Conservation (phyloP, 1,284 basidiomycete species). For the Heterobasidion occidentale region DNA sequence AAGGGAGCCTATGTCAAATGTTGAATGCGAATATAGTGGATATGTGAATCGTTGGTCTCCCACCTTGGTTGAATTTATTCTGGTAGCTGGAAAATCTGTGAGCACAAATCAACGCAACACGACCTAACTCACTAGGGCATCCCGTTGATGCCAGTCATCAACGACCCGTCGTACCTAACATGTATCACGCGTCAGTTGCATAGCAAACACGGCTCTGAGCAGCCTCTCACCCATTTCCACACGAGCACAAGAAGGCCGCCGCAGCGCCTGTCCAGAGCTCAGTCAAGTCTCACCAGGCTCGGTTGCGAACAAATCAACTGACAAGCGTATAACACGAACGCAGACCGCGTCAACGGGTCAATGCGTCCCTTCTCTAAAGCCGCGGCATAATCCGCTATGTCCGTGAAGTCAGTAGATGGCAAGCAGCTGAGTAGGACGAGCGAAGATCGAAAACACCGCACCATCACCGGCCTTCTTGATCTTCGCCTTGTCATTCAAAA, state of each 20-base stretch:
- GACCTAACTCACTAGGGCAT: constrained; percentile 6
- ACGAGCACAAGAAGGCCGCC: constrained; percentile 11
- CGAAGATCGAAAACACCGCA: background rate
- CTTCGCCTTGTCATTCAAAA: background rate
- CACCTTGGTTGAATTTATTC: constrained; percentile 4
- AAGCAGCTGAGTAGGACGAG: background rate
- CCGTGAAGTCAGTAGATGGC: background rate
- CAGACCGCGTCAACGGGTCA: constrained; percentile 6
- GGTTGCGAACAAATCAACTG: background rate
- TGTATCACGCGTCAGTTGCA: background rate
- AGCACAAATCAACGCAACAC: background rate
- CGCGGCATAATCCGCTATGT: background rate
- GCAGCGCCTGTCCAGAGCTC: constrained; percentile 6
- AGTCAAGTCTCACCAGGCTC: background rate
- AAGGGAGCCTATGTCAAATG: constrained; percentile 3
- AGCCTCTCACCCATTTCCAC: constrained; percentile 6
- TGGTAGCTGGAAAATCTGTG: constrained; percentile 1
- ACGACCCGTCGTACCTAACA: constrained; percentile 3
- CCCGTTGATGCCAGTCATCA: constrained; percentile 14
- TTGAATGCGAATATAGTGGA: background rate
- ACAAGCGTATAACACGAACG: constrained; percentile 13
- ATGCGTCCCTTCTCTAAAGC: constrained; percentile 7
- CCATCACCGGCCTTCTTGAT: background rate
- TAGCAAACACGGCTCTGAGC: background rate
- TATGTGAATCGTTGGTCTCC: background rate